Base-by-base conservation (phyloP, 306 rosid genomes). In the Vigna hirtella region DNA sequence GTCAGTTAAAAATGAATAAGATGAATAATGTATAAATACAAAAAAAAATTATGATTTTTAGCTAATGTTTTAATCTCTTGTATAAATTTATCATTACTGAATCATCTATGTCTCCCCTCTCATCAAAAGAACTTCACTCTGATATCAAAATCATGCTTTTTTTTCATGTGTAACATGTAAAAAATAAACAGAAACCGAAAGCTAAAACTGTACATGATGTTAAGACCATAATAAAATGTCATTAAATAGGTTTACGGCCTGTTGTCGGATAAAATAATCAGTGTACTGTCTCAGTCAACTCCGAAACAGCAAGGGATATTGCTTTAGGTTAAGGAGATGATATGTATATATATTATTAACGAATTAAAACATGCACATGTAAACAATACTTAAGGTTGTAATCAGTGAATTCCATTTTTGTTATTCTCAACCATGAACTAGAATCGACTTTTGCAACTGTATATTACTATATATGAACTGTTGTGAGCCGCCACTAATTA, bases 231-330 rank as follows among this genome's bases (percentile, higher is more conserved):
- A 72, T 52, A 51, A 40, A 72, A n/a, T 28, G 24, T 59, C 42
- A 28, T 11, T 26, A 42, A 43, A 66, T 66, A 42, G 52, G 34
- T 18, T 30, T 66, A 24, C 24, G 30, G 32, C 69, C 11, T 55
- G 3, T 22, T 6, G 38, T 48, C 10, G 66, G 40, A 43, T 43
- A 76, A 63, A 70, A 43, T 76, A 63, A 64, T 76, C 40, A 26
- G 77, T 7, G 30, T 34, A 30, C 5, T 71, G 22, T 20, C 55
- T 17, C 43, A 34, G 88, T 85, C 88, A 85, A 81, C 85, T 63
- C n/a, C 36, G 51, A 43, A 52, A 73, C 58, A 81, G 77, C 57
- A 57, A 73, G 70, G 72, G 55, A 48, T 22, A 12, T 73, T 40
- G 30, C 83, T 70, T 73, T 81, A 68, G 61, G 74, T 73, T 72